Conservation (phyloP, 176 grass and related monocot genomes). For the Urochloa ruziziensis region DNA sequence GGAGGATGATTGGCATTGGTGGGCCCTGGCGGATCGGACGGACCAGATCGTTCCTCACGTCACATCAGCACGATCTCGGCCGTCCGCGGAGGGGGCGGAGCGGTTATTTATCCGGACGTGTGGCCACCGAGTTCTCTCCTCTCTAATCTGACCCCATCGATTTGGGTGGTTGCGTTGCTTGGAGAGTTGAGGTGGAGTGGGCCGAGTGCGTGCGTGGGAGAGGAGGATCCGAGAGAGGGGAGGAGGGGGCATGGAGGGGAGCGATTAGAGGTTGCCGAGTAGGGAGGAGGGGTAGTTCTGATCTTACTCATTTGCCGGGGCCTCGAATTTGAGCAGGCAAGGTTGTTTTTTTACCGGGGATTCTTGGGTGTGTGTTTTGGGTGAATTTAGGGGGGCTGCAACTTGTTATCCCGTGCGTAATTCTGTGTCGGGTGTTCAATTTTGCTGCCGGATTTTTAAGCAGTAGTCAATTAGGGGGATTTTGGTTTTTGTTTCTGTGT, state of each 20-base stretch:
- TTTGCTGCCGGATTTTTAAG: not conserved
- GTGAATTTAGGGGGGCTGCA: not conserved
- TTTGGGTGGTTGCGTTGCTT: conserved; percentile 6
- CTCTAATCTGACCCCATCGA: not conserved
- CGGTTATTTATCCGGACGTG: conserved; percentile 17
- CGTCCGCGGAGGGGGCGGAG: not conserved
- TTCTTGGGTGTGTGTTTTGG: not conserved
- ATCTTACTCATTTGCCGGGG: not conserved
- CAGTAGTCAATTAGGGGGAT: not conserved
- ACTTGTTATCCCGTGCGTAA: not conserved
- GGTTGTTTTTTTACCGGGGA: not conserved
- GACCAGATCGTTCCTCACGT: not conserved
- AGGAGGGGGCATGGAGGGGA: conserved; percentile 11
- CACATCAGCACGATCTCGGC: not conserved
- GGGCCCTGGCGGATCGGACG: not conserved
- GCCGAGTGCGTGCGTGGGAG: not conserved
- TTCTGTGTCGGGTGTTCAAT: not conserved
- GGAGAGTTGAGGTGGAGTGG: not conserved
- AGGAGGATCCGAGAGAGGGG: not conserved
- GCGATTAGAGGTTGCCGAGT: conserved; percentile 1
- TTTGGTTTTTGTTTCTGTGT: not conserved
- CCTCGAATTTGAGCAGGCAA: conserved; percentile 27
- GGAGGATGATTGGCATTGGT: not conserved
- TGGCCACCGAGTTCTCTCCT: not conserved
- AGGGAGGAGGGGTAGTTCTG: not conserved